Conservation (phyloP, 108 stramenopile species). For the Skeletonema potamos region DNA sequence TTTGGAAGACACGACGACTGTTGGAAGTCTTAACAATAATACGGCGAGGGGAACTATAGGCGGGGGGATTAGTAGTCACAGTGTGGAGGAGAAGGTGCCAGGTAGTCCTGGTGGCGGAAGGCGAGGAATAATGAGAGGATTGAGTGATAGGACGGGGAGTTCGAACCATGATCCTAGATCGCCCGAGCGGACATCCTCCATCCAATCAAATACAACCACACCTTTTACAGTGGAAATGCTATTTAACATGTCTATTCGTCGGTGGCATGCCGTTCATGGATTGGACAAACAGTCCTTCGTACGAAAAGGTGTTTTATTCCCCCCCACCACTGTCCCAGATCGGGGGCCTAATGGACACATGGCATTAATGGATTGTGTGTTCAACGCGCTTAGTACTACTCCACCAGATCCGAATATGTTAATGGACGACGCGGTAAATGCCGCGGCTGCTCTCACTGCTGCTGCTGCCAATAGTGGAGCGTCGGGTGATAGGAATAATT, state of each 20-base stretch:
- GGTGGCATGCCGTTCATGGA: slow-evolving; percentile 29
- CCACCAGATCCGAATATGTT: slow-evolving; percentile 20
- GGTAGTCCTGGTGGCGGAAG: slow-evolving; percentile 8
- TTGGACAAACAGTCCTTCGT: slow-evolving; percentile 69
- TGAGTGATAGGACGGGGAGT: background rate
- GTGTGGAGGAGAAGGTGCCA: slow-evolving; percentile 2
- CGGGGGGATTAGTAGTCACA: slow-evolving; percentile 11
- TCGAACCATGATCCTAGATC: background rate
- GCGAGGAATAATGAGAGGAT: background rate
- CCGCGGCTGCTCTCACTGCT: slow-evolving; percentile 25
- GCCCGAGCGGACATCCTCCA: background rate
- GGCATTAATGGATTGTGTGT: slow-evolving; percentile 82
- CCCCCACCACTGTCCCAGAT: slow-evolving; percentile 61
- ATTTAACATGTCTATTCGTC: background rate
- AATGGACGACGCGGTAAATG: slow-evolving; percentile 21
- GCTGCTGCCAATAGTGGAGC: slow-evolving; percentile 1
- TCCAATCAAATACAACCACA: background rate
- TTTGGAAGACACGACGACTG: background rate
- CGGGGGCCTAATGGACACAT: slow-evolving; percentile 73
- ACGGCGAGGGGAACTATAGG: background rate
- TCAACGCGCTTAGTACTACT: slow-evolving; percentile 50
- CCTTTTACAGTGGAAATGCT: slow-evolving; percentile 14
- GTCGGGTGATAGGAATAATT: slow-evolving; percentile 1
- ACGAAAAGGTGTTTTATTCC: slow-evolving; percentile 56
- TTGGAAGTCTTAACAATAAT: background rate